phyloP scores from a whole-genome alignment of 192 early-diverging fungal species.

The Haplosporangium gracile region DNA sequence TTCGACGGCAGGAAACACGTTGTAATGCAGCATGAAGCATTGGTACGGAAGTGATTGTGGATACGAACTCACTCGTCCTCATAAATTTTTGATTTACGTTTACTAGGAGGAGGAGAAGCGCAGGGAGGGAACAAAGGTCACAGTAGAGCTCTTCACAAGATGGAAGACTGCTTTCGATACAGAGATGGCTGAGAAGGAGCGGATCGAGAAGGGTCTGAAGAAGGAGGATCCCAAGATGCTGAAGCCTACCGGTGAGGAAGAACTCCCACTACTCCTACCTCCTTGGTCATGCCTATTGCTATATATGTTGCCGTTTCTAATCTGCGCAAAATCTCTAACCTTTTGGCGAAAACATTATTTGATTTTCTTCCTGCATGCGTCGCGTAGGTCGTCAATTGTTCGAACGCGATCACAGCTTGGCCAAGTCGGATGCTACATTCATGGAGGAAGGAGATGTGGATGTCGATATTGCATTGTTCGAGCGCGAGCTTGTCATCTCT shows the following conservation, averaged over 20 bases:
- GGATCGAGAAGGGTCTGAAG: slow-evolving; percentile 54
- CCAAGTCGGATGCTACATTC: slow-evolving; percentile 82
- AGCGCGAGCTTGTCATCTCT: slow-evolving; percentile 69
- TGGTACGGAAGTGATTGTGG: no score
- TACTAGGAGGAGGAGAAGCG: slow-evolving; percentile 76
- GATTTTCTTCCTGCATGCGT: slow-evolving; percentile 9
- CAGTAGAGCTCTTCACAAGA: slow-evolving; percentile 76
- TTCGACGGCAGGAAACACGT: background rate
- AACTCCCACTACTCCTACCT: background rate
- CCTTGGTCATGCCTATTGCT: background rate
- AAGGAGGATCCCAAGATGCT: slow-evolving; percentile 60
- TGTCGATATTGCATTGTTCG: slow-evolving; percentile 84
- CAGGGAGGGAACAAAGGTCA: slow-evolving; percentile 89
- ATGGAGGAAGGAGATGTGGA: slow-evolving; percentile 90
- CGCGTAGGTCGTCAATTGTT: slow-evolving; percentile 87
- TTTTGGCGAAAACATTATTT: background rate
- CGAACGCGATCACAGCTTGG: slow-evolving; percentile 89
- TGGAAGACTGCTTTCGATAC: slow-evolving; percentile 88
- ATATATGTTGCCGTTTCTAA: background rate
- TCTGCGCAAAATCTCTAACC: background rate
- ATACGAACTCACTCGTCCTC: background rate
- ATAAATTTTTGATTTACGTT: background rate
- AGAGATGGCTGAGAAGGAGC: slow-evolving; percentile 73
- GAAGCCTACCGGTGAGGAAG: slow-evolving; percentile 60
- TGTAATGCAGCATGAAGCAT: no score